Base-by-base conservation (phyloP, 805 yeast species). In the Saturnispora galanensis region DNA sequence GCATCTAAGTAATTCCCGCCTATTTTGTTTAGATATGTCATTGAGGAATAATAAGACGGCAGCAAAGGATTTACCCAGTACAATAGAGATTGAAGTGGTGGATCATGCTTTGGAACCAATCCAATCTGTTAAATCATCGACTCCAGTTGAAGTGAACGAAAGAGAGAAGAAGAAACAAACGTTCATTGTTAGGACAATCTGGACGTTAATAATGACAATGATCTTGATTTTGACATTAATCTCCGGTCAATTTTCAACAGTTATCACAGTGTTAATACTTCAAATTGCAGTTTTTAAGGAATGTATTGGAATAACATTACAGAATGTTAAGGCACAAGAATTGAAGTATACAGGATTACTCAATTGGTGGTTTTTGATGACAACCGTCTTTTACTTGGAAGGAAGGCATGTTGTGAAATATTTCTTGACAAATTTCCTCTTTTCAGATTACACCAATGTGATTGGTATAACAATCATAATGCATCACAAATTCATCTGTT, bases 121-220 rank as follows among this genome's bases (percentile, higher is more conserved):
- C 26, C 26, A 21, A 21, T 21, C 26, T 8, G 26, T 21, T 21
- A 21, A 21, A 5, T 21, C 26, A n/a, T 11, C 31, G 4, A 17
- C 13, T 35, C 31, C 10, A 31, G 17, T 13, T 30, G 17, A 44
- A 7, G 54, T 58, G 30, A 67, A 66, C 50, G 81, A 76, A 50
- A 60, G 56, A 35, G 84, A 78, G 51, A 76, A 75, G 66, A 85
- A 85, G 66, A 81, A 80, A 53, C 89, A 81, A 65, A 83, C 89
- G 36, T 88, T 93, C 57, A 60, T 88, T 39, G 85, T 88, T 21
- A 77, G 98, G 53, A 81, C 97, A 3, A 69, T 84, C 39, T 93
- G 97, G 97, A 84, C 97, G 0, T 63, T 93, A 55, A 87, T 93
- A 13, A 89, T 93, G 97, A 81, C 93, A 48, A 63, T 70, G 13